Conservation (phyloP, 106 monocot species). For the Cymbidium sinense region DNA sequence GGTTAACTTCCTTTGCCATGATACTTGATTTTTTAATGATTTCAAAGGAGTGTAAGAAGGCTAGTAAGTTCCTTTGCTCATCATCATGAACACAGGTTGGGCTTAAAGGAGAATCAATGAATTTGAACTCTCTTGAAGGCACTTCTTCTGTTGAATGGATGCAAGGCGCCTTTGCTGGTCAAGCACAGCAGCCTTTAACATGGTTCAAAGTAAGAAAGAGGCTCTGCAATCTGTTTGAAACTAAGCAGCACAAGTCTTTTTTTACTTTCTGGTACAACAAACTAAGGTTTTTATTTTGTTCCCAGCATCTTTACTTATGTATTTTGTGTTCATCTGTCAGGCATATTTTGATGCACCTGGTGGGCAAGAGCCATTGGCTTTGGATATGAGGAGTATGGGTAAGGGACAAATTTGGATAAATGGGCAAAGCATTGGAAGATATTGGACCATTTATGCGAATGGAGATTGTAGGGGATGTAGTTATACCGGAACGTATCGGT, state of each 20-base stretch:
- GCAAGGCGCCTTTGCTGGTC: conserved; percentile 48
- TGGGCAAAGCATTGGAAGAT: conserved; percentile 88
- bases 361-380: conserved; percentile 83
- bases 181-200: conserved; percentile 66
- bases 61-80: background rate
- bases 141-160: conserved; percentile 86
- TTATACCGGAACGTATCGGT: conserved; percentile 63
- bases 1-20: conserved; percentile 26
- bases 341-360: conserved; percentile 85
- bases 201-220: conserved; percentile 77
- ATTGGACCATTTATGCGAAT: conserved; percentile 70
- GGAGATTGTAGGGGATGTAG: conserved; percentile 60
- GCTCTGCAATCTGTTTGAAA: background rate
- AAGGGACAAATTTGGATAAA: conserved; percentile 97
- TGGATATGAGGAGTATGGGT: conserved; percentile 97
- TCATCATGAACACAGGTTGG: conserved; percentile 41
- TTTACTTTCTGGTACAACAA: background rate
- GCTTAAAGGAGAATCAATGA: conserved; percentile 86
- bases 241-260: no score
- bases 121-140: conserved; percentile 76
- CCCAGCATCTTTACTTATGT: background rate
- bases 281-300: background rate
- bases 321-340: conserved; percentile 19
- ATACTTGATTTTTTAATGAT: background rate
- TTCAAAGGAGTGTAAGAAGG: background rate